phyloP scores from a whole-genome alignment of 352 stramenopile genomes.

The Pythium rhizo-oryzae region DNA sequence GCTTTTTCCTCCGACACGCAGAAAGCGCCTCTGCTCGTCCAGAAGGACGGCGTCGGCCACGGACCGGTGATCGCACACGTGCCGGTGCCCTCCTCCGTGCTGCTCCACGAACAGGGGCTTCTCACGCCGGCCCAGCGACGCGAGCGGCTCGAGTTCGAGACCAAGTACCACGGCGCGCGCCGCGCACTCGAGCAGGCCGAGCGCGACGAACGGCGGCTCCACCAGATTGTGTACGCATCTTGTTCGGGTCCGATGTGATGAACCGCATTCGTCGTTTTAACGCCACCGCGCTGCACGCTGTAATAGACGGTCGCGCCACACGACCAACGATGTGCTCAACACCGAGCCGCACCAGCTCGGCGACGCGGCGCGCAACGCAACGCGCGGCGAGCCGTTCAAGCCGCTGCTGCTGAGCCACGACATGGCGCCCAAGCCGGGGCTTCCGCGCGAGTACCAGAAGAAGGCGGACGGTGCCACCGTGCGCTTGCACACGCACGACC shows the following conservation, averaged over 20 bases:
- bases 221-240: slow-evolving; percentile 69
- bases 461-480: slow-evolving; percentile 54
- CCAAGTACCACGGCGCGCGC: slow-evolving; percentile 52
- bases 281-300: too few relatives aligned
- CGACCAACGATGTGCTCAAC: slow-evolving; percentile 58
- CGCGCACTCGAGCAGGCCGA: slow-evolving; percentile 56
- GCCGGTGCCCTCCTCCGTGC: slow-evolving; percentile 44
- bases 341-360: slow-evolving; percentile 20
- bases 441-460: slow-evolving; percentile 57
- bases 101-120: slow-evolving; percentile 65
- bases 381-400: slow-evolving; percentile 48
- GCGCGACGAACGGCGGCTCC: slow-evolving; percentile 61
- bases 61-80: slow-evolving; percentile 51
- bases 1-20: too few relatives aligned
- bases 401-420: slow-evolving; percentile 50
- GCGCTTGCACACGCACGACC: slow-evolving; percentile 50
- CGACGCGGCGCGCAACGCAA: slow-evolving; percentile 4
- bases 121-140: slow-evolving; percentile 73
- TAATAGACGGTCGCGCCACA: slow-evolving; percentile 43
- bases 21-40: slow-evolving; percentile 46
- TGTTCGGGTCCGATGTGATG: too few relatives aligned
- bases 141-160: slow-evolving; percentile 69
- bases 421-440: slow-evolving; percentile 28
- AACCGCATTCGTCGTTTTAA: too few relatives aligned
- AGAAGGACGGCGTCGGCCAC: slow-evolving; percentile 51